Evolutionary conservation across 331 rosid genomes (phyloP).

Genomic region (Stylosanthes scabra): DNA sequence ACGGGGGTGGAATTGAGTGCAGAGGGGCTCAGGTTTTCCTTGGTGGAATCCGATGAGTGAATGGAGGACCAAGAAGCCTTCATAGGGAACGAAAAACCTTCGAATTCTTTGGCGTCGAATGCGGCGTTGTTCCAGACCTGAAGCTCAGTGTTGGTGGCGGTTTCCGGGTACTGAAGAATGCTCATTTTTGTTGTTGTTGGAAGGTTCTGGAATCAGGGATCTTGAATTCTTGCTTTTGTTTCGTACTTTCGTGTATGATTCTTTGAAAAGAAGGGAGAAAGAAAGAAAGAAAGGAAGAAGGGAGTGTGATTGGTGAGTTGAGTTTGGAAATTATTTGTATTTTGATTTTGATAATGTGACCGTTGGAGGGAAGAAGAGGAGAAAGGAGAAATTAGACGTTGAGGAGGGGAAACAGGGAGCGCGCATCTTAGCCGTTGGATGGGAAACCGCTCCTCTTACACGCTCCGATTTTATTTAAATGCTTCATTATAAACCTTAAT

Average conservation of each 20-base stretch:
- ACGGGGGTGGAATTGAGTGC: constrained; percentile 40
- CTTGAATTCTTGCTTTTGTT: constrained; percentile 13
- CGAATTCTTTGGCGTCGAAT: constrained; percentile 64
- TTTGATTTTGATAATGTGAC: constrained; percentile 63
- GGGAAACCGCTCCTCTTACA: constrained; percentile 35
- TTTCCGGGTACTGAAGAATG: constrained; percentile 58
- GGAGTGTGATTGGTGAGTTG: neutral
- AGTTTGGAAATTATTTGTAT: constrained; percentile 44
- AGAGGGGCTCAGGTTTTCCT: constrained; percentile 60
- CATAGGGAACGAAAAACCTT: constrained; percentile 22
- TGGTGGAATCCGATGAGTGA: constrained; percentile 34
- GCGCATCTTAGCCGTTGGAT: constrained; percentile 39
- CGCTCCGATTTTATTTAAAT: constrained; percentile 34
- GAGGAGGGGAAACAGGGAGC: neutral
- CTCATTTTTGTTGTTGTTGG: constrained; percentile 45
- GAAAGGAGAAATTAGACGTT: constrained; percentile 29
- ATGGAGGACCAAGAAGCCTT: constrained; percentile 59
- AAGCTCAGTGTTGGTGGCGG: constrained; percentile 55
- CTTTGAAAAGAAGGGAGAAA: neutral
- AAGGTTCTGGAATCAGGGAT: constrained; percentile 8
- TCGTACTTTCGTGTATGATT: neutral
- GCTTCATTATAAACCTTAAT: neutral
- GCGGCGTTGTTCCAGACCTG: constrained; percentile 93
- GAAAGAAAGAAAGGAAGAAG: neutral
- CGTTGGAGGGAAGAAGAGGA: constrained; percentile 54